Percentiles rank a stretch among this genome's conserved stretches.
These are phyloP conservation scores for Prototheca stagnorum DNA, from an alignment of 163 green algal species.

Conservation along the genomic window DNA sequence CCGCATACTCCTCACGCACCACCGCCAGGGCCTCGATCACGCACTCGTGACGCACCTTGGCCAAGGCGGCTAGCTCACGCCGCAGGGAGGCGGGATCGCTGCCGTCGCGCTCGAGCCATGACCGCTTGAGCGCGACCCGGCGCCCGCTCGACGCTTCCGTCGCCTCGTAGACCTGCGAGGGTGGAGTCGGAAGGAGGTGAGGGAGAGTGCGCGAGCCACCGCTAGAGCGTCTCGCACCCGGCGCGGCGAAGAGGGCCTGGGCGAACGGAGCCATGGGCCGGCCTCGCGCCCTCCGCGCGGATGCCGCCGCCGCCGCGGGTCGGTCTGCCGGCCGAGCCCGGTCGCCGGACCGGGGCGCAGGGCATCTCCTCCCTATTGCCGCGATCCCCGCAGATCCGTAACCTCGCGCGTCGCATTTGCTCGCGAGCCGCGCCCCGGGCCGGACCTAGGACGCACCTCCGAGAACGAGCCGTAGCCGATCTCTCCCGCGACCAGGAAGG, in stretches of 20 bases:
- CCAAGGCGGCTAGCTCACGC: background rate
- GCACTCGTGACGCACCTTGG: background rate
- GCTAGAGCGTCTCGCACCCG: background rate
- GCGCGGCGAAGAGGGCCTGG: background rate
- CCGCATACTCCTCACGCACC: background rate
- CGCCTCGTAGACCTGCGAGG: conserved; percentile 3
- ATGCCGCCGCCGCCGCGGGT: no score
- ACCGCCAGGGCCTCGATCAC: background rate
- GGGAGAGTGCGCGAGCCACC: background rate
- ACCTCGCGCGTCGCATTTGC: no score
- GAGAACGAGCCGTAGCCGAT: no score
- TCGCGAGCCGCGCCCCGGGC: no score
- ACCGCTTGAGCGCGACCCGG: background rate
- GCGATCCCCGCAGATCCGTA: no score
- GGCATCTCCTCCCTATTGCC: no score
- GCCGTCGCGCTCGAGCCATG: background rate
- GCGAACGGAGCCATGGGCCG: background rate
- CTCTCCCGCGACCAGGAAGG: no score
- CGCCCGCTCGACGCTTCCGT: conserved; percentile 4
- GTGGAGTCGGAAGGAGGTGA: background rate
- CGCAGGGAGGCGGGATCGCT: background rate
- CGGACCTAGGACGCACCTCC: no score
- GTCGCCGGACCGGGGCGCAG: no score
- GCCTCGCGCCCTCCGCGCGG: background rate
- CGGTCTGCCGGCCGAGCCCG: no score